Evolutionary conservation across 345 rosid genomes (phyloP), one percentile per base, ranked within the genome.

Genomic region (Citrus glauca): DNA sequence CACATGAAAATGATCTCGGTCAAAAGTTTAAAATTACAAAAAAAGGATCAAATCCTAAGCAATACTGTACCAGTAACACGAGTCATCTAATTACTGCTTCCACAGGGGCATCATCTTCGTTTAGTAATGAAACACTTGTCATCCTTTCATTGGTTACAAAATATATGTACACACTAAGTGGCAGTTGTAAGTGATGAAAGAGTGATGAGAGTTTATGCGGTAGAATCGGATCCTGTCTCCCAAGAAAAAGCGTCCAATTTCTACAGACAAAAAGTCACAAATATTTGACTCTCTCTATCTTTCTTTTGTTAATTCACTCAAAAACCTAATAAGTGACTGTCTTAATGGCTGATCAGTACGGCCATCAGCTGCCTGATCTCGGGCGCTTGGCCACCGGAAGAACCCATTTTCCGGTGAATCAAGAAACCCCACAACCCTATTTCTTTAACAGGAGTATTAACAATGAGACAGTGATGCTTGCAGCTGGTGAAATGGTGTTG

Each of bases 151-250:
- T 82, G 87, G 85, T 25, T 66, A 10, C 27, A 60, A 33, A 5
- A 14, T 22, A 64, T 30, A 72, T 59, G 45, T 53, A 60, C 48
- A 73, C 50, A 45, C 50, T 10, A 13, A 45, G 13, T 10, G 10
- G 50, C 9, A 35, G n/a, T 27, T 14, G 55, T 56, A 28, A 68
- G 76, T 74, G 80, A 82, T 77, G 85, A 74, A 61, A 59, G 70
- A 28, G 79, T 81, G 84, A 81, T 77, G 85, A 85, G 77, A 79
- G 89, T 76, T 81, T 53, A 45, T 45, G 89, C 91, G 93, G 82
- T 85, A 85, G 89, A 86, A 90, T 89, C 92, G 92, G 89, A 89
- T 89, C 92, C 89, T 87, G 93, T 89, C 93, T 79, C 89, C 87
- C 72, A 32, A 68, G 79, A 67, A 83, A 24, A 82, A 84, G 72